Percentiles rank a stretch among this genome's conserved stretches.
These are phyloP conservation scores for Naganishia antarctica DNA, from an alignment of 768 basidiomycete genomes.

Conservation along the genomic window DNA sequence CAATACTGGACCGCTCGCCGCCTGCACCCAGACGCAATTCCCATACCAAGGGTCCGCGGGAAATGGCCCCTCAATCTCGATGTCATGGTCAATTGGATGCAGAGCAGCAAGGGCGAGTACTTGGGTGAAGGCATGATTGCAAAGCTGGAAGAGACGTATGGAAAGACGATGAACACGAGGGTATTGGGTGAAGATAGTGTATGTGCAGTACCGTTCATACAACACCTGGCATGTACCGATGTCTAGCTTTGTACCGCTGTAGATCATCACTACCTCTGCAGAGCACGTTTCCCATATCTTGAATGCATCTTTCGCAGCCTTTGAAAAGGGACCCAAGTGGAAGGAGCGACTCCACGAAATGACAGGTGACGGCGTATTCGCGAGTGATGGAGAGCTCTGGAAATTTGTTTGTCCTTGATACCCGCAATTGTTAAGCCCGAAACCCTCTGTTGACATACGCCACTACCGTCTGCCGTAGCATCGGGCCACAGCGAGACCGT, in stretches of 20 bases:
- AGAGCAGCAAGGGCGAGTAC: conserved; percentile 40
- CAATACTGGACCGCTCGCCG: conserved; percentile 19
- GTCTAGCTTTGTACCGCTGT: background rate
- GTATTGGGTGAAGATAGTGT: conserved; percentile 45
- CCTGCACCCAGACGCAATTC: background rate
- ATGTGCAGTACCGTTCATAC: conserved; percentile 6
- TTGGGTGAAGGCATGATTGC: conserved; percentile 42
- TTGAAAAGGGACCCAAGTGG: conserved; percentile 41
- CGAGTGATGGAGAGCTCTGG: conserved; percentile 42
- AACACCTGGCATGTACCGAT: background rate
- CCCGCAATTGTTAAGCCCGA: background rate
- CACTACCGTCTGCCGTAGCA: conserved; percentile 33
- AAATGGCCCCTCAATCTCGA: conserved; percentile 42
- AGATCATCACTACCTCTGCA: conserved; percentile 23
- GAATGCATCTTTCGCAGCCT: conserved; percentile 7
- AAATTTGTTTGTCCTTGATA: conserved; percentile 36
- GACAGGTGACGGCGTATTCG: conserved; percentile 49
- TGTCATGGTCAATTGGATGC: conserved; percentile 39
- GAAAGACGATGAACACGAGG: conserved; percentile 41
- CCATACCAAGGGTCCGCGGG: conserved; percentile 35
- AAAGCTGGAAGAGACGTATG: conserved; percentile 6
- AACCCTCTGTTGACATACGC: background rate
- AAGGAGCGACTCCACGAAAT: conserved; percentile 38
- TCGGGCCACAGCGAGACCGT: conserved; percentile 41
- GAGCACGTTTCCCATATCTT: conserved; percentile 17